Evolutionary conservation across 345 rosid species (phyloP).

Genomic region (Eucalyptus leucophloia): DNA sequence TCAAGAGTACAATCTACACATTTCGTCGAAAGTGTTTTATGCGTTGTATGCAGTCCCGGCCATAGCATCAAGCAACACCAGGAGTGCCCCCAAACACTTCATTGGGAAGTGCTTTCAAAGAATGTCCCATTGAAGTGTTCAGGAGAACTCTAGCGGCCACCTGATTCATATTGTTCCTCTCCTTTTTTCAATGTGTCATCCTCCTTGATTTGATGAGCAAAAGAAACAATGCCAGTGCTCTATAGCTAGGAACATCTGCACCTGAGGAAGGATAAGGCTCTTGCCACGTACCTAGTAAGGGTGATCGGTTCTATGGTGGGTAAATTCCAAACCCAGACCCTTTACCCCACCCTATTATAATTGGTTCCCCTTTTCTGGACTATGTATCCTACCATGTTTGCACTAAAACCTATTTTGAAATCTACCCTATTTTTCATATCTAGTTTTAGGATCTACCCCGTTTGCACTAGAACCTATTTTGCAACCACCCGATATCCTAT

Average conservation of each 20-base stretch:
- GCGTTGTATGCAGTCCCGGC: neutral
- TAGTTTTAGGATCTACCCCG: no score
- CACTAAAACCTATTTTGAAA: no score
- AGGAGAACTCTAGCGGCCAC: constrained; percentile 3
- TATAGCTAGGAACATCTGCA: neutral
- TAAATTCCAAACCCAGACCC: no score
- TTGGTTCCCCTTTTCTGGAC: no score
- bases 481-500: no score
- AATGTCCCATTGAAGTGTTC: neutral
- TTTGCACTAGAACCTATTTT: no score
- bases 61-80: neutral
- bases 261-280: neutral
- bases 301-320: no score
- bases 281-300: neutral
- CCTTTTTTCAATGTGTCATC: neutral
- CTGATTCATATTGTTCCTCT: neutral
- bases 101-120: neutral
- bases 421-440: no score
- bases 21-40: neutral
- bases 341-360: no score
- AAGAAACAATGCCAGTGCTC: neutral
- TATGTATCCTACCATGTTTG: no score
- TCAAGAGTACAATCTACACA: neutral
- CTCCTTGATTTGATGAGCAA: neutral
- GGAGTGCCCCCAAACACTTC: constrained; percentile 20